Evolutionary conservation across 495 filamentous ascomycete species (phyloP).

Genomic region (Echria macrotheca): DNA sequence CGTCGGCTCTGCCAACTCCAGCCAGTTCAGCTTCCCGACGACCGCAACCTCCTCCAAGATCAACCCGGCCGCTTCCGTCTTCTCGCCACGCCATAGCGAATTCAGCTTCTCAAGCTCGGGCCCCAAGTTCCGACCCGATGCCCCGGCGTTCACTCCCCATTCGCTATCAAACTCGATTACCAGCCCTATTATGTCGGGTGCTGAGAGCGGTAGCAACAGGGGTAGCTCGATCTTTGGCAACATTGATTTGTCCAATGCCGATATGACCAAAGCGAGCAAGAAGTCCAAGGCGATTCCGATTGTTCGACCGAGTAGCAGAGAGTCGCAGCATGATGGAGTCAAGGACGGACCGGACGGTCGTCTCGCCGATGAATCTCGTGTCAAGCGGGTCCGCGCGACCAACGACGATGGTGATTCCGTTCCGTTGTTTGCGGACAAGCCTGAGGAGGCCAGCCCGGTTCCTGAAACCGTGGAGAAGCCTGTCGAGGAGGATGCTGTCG

Average conservation of each 20-base stretch:
- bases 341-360: constrained; percentile 50
- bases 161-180: constrained; percentile 38
- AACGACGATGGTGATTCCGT: constrained; percentile 60
- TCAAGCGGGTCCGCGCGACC: constrained; percentile 64
- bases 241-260: constrained; percentile 53
- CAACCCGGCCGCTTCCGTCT: constrained; percentile 64
- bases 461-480: constrained; percentile 11
- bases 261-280: constrained; percentile 58
- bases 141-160: constrained; percentile 69
- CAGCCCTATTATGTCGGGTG: constrained; percentile 29
- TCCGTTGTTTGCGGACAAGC: constrained; percentile 57
- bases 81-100: constrained; percentile 61
- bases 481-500: constrained; percentile 22
- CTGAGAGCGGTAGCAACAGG: constrained; percentile 31
- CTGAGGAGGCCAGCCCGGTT: constrained; percentile 29
- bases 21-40: constrained; percentile 35
- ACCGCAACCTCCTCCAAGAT: constrained; percentile 43
- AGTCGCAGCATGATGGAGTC: constrained; percentile 32
- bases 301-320: constrained; percentile 53
- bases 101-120: constrained; percentile 69
- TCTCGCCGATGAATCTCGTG: constrained; percentile 51
- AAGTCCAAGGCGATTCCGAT: constrained; percentile 81
- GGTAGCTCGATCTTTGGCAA: constrained; percentile 67
- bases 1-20: constrained; percentile 29
- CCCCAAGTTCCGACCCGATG: constrained; percentile 73